These are phyloP conservation scores for Fonsecaea multimorphosa DNA, from an alignment of 2,329 filamentous ascomycete genomes.

Conservation along the genomic window DNA sequence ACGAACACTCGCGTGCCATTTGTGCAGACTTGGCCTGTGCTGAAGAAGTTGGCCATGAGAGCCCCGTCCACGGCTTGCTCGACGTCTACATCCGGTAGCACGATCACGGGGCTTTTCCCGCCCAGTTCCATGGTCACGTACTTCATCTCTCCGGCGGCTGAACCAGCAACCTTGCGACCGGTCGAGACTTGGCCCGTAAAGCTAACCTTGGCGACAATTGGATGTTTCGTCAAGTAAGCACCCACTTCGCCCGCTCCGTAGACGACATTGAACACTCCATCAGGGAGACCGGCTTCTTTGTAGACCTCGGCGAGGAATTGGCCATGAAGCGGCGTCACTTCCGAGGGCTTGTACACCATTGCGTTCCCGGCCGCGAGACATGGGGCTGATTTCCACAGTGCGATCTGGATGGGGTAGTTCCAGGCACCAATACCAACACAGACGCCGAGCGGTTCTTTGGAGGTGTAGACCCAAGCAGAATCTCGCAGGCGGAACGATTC, in stretches of 20 bases:
- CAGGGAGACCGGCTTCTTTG: slow-evolving; percentile 76
- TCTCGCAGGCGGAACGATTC: slow-evolving; percentile 75
- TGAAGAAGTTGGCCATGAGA: slow-evolving; percentile 95
- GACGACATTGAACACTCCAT: slow-evolving; percentile 85
- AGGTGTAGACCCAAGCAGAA: slow-evolving; percentile 82
- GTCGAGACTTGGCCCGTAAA: slow-evolving; percentile 89
- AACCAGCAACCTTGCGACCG: slow-evolving; percentile 77
- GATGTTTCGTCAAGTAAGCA: slow-evolving; percentile 74
- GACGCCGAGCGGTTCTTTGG: slow-evolving; percentile 80
- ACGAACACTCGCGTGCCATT: slow-evolving; percentile 91
- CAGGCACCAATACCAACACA: slow-evolving; percentile 88
- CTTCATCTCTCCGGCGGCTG: slow-evolving; percentile 80
- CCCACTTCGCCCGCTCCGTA: slow-evolving; percentile 81
- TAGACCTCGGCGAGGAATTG: slow-evolving; percentile 77
- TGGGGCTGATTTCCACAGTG: slow-evolving; percentile 85
- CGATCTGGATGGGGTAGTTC: slow-evolving; percentile 93
- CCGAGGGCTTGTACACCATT: slow-evolving; percentile 90
- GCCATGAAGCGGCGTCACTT: slow-evolving; percentile 84
- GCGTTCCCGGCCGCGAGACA: slow-evolving; percentile 86
- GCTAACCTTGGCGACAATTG: slow-evolving; percentile 79
- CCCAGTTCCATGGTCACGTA: slow-evolving; percentile 92
- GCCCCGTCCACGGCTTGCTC: slow-evolving; percentile 84
- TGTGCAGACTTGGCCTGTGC: slow-evolving; percentile 88
- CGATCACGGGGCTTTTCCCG: slow-evolving; percentile 80
- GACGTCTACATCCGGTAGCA: slow-evolving; percentile 79